These are phyloP conservation scores for Fusarium albidum DNA, from an alignment of 2,329 filamentous ascomycete genomes.

Conservation along the genomic window DNA sequence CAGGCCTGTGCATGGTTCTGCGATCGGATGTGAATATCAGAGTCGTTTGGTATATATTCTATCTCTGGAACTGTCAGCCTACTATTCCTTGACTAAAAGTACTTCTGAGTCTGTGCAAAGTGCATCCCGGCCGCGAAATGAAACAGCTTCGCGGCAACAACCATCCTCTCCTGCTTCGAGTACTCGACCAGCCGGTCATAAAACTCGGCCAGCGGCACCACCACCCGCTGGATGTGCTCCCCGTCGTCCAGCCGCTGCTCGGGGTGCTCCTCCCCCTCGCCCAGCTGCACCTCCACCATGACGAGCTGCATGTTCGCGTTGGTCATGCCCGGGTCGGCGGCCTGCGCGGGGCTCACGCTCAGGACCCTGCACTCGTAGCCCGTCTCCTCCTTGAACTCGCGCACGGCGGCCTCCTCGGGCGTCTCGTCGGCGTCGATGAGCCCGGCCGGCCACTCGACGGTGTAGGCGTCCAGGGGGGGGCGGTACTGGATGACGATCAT, in stretches of 20 bases:
- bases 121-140: slow-evolving; percentile 42
- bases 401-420: slow-evolving; percentile 35
- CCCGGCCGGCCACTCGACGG: slow-evolving; percentile 38
- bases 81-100: too few species aligned
- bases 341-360: slow-evolving; percentile 33
- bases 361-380: slow-evolving; percentile 36
- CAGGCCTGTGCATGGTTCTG: too few species aligned
- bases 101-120: slow-evolving; percentile 40
- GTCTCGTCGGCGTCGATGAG: slow-evolving; percentile 39
- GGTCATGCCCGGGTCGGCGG: slow-evolving; percentile 38
- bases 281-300: slow-evolving; percentile 37
- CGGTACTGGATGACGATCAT: slow-evolving; percentile 40
- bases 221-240: slow-evolving; percentile 36
- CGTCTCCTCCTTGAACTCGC: slow-evolving; percentile 40
- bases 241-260: slow-evolving; percentile 38
- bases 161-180: slow-evolving; percentile 35
- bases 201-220: slow-evolving; percentile 34
- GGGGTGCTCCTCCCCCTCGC: slow-evolving; percentile 30
- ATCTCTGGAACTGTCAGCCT: too few species aligned
- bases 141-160: slow-evolving; percentile 39
- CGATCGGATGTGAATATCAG: too few species aligned
- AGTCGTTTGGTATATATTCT: too few species aligned
- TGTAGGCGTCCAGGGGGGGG: slow-evolving; percentile 39
- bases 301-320: slow-evolving; percentile 40
- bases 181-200: slow-evolving; percentile 38